These are phyloP conservation scores for Dioscorea dumetorum DNA, from an alignment of 106 monocot species.

Conservation along the genomic window DNA sequence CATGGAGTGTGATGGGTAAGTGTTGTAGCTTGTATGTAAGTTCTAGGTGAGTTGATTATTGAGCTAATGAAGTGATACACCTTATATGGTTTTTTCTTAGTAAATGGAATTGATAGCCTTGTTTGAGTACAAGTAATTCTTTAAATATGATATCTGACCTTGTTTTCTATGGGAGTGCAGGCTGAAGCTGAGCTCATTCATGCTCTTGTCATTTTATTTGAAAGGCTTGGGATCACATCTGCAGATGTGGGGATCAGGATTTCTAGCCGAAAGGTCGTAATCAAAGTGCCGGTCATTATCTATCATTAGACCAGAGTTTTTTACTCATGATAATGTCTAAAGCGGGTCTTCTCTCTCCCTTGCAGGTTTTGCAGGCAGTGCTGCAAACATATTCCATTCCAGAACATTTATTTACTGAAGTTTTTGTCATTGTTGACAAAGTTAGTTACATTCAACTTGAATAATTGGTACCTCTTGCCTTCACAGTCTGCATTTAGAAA, in stretches of 20 bases:
- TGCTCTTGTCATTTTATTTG: slow-evolving; percentile 91
- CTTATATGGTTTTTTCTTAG: no score
- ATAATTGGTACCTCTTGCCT: neutral
- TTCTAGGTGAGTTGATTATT: no score
- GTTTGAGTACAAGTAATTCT: no score
- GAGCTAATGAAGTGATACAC: no score
- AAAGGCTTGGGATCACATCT: slow-evolving; percentile 77
- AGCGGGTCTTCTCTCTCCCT: neutral
- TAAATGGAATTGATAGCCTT: no score
- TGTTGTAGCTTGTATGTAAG: no score
- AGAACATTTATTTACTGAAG: slow-evolving; percentile 75
- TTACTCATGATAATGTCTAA: no score
- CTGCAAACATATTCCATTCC: slow-evolving; percentile 68
- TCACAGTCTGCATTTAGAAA: neutral
- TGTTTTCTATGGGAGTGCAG: slow-evolving; percentile 22
- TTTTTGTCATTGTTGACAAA: slow-evolving; percentile 88
- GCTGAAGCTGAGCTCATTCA: slow-evolving; percentile 96
- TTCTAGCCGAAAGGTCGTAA: slow-evolving; percentile 82
- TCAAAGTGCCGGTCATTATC: no score
- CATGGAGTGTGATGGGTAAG: no score
- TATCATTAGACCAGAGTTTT: no score
- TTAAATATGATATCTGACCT: neutral
- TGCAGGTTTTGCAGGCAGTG: slow-evolving; percentile 83
- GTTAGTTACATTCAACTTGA: slow-evolving; percentile 32
- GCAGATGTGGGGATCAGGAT: slow-evolving; percentile 86